These are phyloP conservation scores for Alternaria postmessia DNA, from an alignment of 2,329 filamentous ascomycete species.

Conservation along the genomic window DNA sequence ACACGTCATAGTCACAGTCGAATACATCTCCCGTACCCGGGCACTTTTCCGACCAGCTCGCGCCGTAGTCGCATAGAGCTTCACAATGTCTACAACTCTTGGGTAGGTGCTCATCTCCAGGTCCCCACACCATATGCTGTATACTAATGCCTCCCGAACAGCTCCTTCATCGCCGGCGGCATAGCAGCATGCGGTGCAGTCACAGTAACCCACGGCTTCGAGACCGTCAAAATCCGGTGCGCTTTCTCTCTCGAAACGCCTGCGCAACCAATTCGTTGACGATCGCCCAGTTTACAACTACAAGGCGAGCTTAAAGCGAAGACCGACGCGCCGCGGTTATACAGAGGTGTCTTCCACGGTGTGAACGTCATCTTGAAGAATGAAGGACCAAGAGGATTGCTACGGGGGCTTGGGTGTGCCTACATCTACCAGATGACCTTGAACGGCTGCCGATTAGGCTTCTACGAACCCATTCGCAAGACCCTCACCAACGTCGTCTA, in stretches of 20 bases:
- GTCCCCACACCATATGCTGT: neutral
- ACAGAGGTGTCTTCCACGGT: constrained; percentile 90
- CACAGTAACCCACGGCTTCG: constrained; percentile 96
- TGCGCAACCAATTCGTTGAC: constrained; percentile 27
- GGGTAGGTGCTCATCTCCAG: constrained; percentile 44
- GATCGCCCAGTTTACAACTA: constrained; percentile 76
- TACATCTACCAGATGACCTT: constrained; percentile 97
- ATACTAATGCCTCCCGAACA: constrained; percentile 34
- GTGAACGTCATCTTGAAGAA: constrained; percentile 89
- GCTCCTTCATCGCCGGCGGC: constrained; percentile 93
- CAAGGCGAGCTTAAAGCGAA: constrained; percentile 94
- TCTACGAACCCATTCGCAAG: constrained; percentile 93
- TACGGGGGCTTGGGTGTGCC: constrained; percentile 89
- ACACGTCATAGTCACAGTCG: neutral
- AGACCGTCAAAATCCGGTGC: constrained; percentile 97
- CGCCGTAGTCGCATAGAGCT: constrained; percentile 17
- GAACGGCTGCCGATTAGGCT: constrained; percentile 94
- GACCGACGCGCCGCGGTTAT: constrained; percentile 83
- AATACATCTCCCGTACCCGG: neutral
- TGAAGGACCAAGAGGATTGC: constrained; percentile 84
- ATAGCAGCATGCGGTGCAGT: constrained; percentile 97
- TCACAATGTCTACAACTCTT: constrained; percentile 58
- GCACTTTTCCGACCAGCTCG: neutral
- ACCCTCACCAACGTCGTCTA: constrained; percentile 74
- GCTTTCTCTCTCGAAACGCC: constrained; percentile 30